These are phyloP conservation scores for Magnolia officinalis DNA, from an alignment of 164 flowering plant species.

Conservation along the genomic window DNA sequence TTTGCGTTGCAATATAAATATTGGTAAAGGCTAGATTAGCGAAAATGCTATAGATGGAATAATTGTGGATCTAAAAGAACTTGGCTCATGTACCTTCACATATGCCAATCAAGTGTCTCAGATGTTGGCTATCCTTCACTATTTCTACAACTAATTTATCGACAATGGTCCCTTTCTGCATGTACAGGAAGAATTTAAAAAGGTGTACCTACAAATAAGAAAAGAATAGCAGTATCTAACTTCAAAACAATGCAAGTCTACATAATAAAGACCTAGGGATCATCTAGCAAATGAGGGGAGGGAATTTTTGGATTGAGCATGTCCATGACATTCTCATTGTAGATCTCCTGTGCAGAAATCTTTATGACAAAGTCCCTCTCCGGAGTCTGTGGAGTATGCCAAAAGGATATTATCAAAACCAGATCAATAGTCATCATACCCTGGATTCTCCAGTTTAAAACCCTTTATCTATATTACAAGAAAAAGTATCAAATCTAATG, in stretches of 20 bases:
- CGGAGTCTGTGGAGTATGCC: conserved; percentile 56
- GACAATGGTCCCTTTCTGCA: conserved; percentile 94
- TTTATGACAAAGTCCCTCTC: conserved; percentile 81
- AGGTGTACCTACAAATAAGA: not conserved
- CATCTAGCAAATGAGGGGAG: conserved; percentile 92
- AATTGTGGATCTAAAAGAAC: too few species aligned
- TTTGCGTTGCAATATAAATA: conserved; percentile 64
- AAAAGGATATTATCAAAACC: not conserved
- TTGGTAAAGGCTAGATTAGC: not conserved
- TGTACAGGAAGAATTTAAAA: not conserved
- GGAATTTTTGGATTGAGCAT: conserved; percentile 77
- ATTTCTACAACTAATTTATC: conserved; percentile 93
- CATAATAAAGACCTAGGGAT: conserved; percentile 71
- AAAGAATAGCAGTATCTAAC: not conserved
- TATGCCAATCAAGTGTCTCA: conserved; percentile 70
- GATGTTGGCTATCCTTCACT: conserved; percentile 65
- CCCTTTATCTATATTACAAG: too few species aligned
- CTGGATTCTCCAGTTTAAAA: not conserved
- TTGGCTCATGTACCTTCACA: conserved; percentile 65
- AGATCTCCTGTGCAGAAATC: conserved; percentile 93
- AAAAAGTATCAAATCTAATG: not conserved
- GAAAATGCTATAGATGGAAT: not conserved
- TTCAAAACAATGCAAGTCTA: not conserved
- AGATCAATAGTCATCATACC: too few species aligned
- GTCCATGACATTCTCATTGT: conserved; percentile 92